Evolutionary conservation across 495 filamentous ascomycete genomes (phyloP), one percentile per base, ranked within the genome.

Genomic region (Podospora tetraspora): DNA sequence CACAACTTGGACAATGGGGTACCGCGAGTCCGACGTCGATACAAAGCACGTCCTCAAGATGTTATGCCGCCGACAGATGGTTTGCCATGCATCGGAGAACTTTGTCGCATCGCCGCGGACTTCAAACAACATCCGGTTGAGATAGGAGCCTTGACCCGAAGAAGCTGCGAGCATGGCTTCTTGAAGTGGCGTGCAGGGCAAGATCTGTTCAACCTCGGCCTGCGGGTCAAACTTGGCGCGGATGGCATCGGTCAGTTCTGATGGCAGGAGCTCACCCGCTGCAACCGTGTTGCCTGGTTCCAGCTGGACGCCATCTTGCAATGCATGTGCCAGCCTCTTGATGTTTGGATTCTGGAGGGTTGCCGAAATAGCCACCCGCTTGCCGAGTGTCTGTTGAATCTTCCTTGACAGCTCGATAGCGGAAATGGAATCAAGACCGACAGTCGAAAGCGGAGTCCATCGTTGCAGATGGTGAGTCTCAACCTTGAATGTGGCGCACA

Each of bases 381-480:
- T 74, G 57, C 77, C 79, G 3, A 83, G 78, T 9, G 66, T 66
- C 2, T 79, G 68, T 59, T 80, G 76, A 1, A 92, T 75, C 52
- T 74, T 73, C 23, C 80, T 87, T 0, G 89, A 84, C 52, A 93
- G 75, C 13, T 84, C 77, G 61, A 96, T 94, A 0, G 90, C 91
- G 29, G 88, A 89, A n/a, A 96, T 87, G 0, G 92, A 94, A 75
- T 96, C 92, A 23, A 96, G 75, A 0, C 92, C 92, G 7, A 94
- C 79, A 24, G 80, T 69, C 9, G 72, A 68, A 9, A 84, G 78
- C 8, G 82, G 78, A 16, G 78, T 80, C 82, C 82, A 84, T 57
- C 78, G 73, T 32, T 60, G 84, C 62, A 91, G 84, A 59, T 89
- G 87, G 1, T 83, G 87, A 0, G 77, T 85, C 30, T 82, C 76